phyloP scores from a whole-genome alignment of 2,329 filamentous ascomycete species.

The Aspergillus fumigatiaffinis region DNA sequence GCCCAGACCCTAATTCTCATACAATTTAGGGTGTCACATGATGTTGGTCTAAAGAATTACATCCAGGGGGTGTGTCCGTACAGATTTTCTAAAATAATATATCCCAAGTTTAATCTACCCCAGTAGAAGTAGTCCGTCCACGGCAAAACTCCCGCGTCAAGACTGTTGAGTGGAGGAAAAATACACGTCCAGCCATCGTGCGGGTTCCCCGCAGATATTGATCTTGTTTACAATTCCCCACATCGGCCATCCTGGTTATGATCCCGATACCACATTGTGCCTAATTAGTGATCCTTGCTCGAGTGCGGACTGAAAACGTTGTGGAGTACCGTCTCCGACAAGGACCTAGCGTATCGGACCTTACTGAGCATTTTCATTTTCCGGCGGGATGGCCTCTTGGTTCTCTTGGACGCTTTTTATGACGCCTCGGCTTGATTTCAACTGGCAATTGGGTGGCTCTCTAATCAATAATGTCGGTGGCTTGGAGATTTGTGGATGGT shows the following conservation, averaged over 20 bases:
- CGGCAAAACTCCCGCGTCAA: constrained; percentile 1
- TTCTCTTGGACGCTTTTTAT: not conserved
- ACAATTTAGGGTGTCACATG: too few relatives aligned
- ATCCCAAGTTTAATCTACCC: not conserved
- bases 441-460: not conserved
- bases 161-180: constrained; percentile 11
- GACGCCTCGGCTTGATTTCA: not conserved
- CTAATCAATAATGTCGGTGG: not conserved
- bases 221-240: not conserved
- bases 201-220: not conserved
- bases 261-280: not conserved
- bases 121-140: not conserved
- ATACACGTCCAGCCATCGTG: not conserved
- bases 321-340: not conserved
- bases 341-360: not conserved
- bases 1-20: too few relatives aligned
- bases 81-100: too few relatives aligned
- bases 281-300: not conserved
- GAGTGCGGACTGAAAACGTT: not conserved
- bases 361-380: not conserved
- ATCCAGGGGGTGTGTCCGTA: too few relatives aligned
- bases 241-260: not conserved
- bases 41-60: too few relatives aligned
- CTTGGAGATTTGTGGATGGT: not conserved
- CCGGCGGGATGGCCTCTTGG: not conserved